Base-by-base conservation (phyloP, 805 yeast species). In the Kazachstania africana region DNA sequence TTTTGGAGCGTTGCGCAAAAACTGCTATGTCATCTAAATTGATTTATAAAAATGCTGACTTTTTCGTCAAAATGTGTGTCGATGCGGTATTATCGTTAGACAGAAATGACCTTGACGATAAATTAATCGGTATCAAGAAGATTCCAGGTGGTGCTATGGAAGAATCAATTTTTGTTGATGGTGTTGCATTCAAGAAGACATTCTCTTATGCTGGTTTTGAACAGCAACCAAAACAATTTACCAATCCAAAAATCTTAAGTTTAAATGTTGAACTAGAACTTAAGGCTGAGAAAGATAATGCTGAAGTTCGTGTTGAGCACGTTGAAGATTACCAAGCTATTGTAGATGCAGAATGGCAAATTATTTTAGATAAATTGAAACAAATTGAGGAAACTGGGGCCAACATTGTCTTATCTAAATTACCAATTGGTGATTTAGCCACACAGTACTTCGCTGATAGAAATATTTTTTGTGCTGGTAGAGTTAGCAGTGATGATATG, bases 261-360 rank as follows among this genome's bases (percentile, higher is more conserved):
- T 67, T 91, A 50, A 91, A 91, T 52, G 87, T 91, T 25, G 98
- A 91, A 57, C 69, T 91, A 44, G 98, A 91, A 63, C 72, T 91
- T 53, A 91, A 91, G 63, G 97, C 97, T 1, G 98, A 91, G 63
- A 88, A 85, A 65, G 98, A 91, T 58, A 91, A 91, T 54, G 98
- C 98, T 8, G 98, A 91, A 65, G 97, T 91, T 21, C 74, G 98
- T 45, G 91, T 91, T 31, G 93, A 83, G 48, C 79, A 85, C 55
- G 96, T 91, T 34, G 70, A 73, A 36, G 96, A 88, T 48, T 91
- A 91, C 60, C 98, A 91, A 64, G 84, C 78, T 21, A 79, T 91
- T 36, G 98, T 91, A 13, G 97, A 91, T 59, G 98, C 98, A n/a
- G 98, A 91, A 60, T 91, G 98, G 97, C 74, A 82, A 55, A 80